Percentiles rank a stretch among this genome's conserved stretches.
Conservation (phyloP, 1,139 yeast genomes). For the Geotrichum carabidarum region DNA sequence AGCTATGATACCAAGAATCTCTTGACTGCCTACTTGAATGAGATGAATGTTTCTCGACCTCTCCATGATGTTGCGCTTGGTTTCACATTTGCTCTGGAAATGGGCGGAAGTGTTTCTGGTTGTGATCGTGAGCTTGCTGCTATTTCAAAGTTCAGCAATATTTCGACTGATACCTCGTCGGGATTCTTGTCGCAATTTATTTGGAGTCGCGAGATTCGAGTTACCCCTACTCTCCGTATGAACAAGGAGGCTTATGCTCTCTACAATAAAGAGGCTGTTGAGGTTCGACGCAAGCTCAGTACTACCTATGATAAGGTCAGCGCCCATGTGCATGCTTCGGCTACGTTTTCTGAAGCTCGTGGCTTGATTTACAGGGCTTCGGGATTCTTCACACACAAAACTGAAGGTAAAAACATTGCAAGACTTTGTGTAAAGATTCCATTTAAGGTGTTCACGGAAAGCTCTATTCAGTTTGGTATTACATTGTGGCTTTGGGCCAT, state of each 20-base stretch:
- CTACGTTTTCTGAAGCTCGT: conserved; percentile 27
- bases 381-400: conserved; percentile 24
- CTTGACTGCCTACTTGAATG: conserved; percentile 68
- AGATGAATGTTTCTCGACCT: conserved; percentile 33
- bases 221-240: conserved; percentile 12
- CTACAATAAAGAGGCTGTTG: conserved; percentile 18
- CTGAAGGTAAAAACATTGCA: conserved; percentile 25
- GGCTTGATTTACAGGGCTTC: conserved; percentile 32
- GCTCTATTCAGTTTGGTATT: conserved; percentile 60
- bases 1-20: conserved; percentile 72
- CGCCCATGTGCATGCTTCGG: not conserved
- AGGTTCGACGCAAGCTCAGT: conserved; percentile 9
- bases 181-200: conserved; percentile 73
- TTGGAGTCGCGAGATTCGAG: conserved; percentile 47
- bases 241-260: conserved; percentile 15
- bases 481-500: conserved; percentile 78
- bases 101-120: conserved; percentile 69
- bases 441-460: conserved; percentile 57
- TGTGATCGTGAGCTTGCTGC: conserved; percentile 45
- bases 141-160: conserved; percentile 24
- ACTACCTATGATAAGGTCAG: conserved; percentile 4
- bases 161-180: conserved; percentile 55
- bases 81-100: conserved; percentile 80
- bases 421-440: conserved; percentile 56
- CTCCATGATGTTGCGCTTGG: conserved; percentile 58